Percentiles rank a stretch among this genome's conserved stretches.
Evolutionary conservation across 345 rosid genomes (phyloP).

Genomic region (Gossypioides kirkii): DNA sequence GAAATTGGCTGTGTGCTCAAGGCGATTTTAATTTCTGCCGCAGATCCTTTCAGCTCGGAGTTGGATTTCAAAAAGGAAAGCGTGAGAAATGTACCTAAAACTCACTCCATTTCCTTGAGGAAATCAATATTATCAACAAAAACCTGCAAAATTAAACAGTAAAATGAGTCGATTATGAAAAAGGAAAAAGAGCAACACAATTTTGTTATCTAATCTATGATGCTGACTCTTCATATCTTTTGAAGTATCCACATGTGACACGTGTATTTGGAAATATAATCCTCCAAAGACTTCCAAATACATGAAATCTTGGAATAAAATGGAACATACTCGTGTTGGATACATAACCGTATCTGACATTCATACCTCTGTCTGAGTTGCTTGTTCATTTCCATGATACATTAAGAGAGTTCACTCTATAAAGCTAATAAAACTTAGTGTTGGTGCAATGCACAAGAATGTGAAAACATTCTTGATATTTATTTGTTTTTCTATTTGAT

Average conservation of each 20-base stretch:
- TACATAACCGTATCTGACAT: not conserved
- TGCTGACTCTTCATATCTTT: not conserved
- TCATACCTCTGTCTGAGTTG: not conserved
- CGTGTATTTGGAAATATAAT: not conserved
- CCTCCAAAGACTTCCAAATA: not conserved
- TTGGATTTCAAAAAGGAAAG: conserved; percentile 13
- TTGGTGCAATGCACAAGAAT: not conserved
- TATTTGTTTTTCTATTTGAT: not conserved
- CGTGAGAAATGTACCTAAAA: conserved; percentile 13
- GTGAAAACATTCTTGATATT: not conserved
- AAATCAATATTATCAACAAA: conserved; percentile 91
- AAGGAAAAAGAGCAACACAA: not conserved
- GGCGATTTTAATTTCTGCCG: conserved; percentile 3
- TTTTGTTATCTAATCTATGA: not conserved
- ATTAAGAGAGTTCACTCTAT: not conserved
- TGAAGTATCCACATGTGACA: not conserved
- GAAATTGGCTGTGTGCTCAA: not conserved
- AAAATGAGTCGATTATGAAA: not conserved
- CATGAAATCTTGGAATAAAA: not conserved
- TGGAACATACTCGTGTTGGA: not conserved
- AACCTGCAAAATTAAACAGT: conserved; percentile 40
- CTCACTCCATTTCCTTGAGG: conserved; percentile 85
- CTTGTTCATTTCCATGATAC: not conserved
- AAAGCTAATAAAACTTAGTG: not conserved
- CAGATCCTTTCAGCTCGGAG: conserved; percentile 6